Base-by-base conservation (phyloP, 805 yeast genomes). In the Nakazawaea ambrosiae region DNA sequence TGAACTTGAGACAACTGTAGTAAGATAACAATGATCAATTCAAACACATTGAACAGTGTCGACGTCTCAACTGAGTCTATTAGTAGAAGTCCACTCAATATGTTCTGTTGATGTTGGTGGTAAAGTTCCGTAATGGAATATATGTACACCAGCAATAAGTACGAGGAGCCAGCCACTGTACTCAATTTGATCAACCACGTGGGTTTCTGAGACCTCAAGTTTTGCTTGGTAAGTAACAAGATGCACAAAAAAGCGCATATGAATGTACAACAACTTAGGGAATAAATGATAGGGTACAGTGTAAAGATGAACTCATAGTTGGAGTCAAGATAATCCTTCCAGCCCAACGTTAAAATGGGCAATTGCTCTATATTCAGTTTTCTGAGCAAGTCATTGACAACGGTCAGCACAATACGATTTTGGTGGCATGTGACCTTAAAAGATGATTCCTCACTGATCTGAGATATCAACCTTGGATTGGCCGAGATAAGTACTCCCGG, bases 1-100 rank as follows among this genome's bases (percentile, higher is more conserved):
- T 80, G 85, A 1, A 81, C 85, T 53, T 83, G 89, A 36, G 81
- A 72, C 22, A 82, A 57, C 48, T 78, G 81, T 19, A 81, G 62
- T 5, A 81, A 47, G 10, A 78, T 51, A 6, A 75, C 75, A 12
- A 75, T 72, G 1, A 82, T 50, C 34, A 81, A 63, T 50, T 78
- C 85, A 11, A 81, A 58, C 3, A 73, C 61, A 36, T 73, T 73
- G 47, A 81, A 68, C 9, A 65, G 66, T 2, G 60, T 47, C 31
- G 68, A 63, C 3, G 49, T 40, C 36, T 72, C 65, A n/a, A 81
- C 51, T 3, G 57, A 54, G 27, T 62, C 60, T 10, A 78, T 46
- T 17, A 79, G 55, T 25, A 54, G 50, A 8, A 63, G 66, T 1
- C 78, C 73, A 24, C 63, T 61, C 12, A 66, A 48, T 37, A 53